phyloP scores from a whole-genome alignment of 1,284 basidiomycete species.

The Hymenochaete sp. region DNA sequence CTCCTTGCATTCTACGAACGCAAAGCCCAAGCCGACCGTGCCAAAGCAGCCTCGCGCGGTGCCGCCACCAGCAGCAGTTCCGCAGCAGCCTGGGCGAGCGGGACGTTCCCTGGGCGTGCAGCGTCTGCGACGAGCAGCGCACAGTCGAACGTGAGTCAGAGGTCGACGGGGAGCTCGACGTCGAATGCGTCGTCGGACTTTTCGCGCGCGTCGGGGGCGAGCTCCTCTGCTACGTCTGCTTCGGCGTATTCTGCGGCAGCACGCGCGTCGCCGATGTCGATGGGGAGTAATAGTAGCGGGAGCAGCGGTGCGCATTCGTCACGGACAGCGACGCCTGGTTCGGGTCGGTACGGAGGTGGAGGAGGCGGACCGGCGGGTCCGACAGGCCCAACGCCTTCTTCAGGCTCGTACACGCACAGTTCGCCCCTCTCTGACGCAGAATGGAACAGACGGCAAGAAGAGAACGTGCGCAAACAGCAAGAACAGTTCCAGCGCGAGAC shows the following conservation, averaged over 20 bases:
- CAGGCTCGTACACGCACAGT: constrained; percentile 16
- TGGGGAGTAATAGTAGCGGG: constrained; percentile 6
- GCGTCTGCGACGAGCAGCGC: constrained; percentile 8
- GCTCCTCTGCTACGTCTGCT: constrained; percentile 12
- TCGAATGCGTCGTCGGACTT: constrained; percentile 15
- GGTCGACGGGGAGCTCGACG: constrained; percentile 12
- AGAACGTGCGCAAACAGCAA: constrained; percentile 45
- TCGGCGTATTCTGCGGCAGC: constrained; percentile 9
- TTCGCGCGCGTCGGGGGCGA: constrained; percentile 12
- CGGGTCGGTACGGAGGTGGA: constrained; percentile 3
- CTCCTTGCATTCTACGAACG: constrained; percentile 20
- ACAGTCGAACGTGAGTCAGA: constrained; percentile 13
- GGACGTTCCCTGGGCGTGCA: no score
- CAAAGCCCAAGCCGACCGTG: constrained; percentile 26
- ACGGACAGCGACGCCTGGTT: constrained; percentile 5
- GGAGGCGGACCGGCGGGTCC: not conserved
- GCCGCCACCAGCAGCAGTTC: constrained; percentile 13
- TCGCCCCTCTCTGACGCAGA: constrained; percentile 32
- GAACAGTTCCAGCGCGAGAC: constrained; percentile 53
- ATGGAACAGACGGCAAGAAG: constrained; percentile 47
- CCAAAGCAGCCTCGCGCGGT: constrained; percentile 19
- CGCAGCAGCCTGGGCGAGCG: constrained; percentile 9
- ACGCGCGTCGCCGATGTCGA: constrained; percentile 1
- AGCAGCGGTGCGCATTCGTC: no score
- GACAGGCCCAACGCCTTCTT: constrained; percentile 22